These are phyloP conservation scores for Xerocomus potaroensis DNA, from an alignment of 768 basidiomycete genomes.

Conservation along the genomic window DNA sequence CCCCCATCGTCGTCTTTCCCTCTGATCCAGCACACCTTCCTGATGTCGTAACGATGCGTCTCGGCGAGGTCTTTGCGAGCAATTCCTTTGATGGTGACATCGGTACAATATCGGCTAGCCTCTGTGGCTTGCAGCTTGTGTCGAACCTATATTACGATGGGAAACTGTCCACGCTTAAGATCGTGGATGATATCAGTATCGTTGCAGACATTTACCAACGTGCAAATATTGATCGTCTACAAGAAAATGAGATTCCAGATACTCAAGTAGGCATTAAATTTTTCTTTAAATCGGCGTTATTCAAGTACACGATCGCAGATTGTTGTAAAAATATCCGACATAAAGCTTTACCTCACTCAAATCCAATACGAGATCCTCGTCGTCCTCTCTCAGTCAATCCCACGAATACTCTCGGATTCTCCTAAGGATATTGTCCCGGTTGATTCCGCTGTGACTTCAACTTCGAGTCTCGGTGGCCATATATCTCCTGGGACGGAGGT, in stretches of 20 bases:
- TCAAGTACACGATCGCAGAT: constrained; percentile 43
- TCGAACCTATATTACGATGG: constrained; percentile 58
- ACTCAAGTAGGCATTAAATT: constrained; percentile 53
- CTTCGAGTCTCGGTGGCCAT: constrained; percentile 3
- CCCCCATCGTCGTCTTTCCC: constrained; percentile 90
- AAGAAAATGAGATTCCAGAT: constrained; percentile 57
- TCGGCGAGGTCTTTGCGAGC: constrained; percentile 83
- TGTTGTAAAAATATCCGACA: constrained; percentile 70
- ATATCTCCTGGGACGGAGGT: constrained; percentile 1
- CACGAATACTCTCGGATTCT: constrained; percentile 51
- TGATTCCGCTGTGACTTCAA: constrained; percentile 20
- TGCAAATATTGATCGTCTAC: constrained; percentile 47
- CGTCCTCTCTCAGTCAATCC: constrained; percentile 61
- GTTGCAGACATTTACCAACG: constrained; percentile 64
- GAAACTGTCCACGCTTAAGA: constrained; percentile 59
- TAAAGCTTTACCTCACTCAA: constrained; percentile 81
- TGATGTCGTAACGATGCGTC: constrained; percentile 73
- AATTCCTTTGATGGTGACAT: constrained; percentile 60
- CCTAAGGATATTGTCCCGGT: constrained; percentile 39
- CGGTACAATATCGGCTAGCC: constrained; percentile 66
- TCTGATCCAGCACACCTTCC: constrained; percentile 53
- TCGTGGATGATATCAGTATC: constrained; percentile 88
- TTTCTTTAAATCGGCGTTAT: neutral
- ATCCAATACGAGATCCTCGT: constrained; percentile 75
- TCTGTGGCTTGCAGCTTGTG: constrained; percentile 79